phyloP scores from a whole-genome alignment of 345 rosid species.

The Luvunga scandens region DNA sequence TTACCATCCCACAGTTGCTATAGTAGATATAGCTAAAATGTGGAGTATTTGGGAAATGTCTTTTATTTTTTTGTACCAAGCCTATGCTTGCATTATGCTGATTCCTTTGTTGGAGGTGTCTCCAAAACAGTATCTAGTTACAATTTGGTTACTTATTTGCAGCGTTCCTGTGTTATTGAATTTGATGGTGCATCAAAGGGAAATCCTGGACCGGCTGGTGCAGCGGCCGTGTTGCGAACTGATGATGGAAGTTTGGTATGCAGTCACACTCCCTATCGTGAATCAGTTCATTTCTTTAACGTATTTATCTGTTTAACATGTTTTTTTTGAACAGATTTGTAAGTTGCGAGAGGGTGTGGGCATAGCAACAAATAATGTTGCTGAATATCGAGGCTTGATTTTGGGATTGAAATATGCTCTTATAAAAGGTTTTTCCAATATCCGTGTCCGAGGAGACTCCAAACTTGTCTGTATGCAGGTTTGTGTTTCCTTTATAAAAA shows the following conservation, averaged over 20 bases:
- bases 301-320: slow-evolving; percentile 12
- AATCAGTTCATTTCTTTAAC: neutral
- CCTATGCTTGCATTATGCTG: neutral
- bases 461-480: slow-evolving; percentile 93
- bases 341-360: slow-evolving; percentile 83
- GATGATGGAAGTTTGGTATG: slow-evolving; percentile 72
- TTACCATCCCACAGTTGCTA: neutral
- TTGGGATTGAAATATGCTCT: slow-evolving; percentile 81
- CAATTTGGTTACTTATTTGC: slow-evolving; percentile 22
- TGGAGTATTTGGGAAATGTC: neutral
- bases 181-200: slow-evolving; percentile 96
- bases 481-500: slow-evolving; percentile 7
- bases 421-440: slow-evolving; percentile 59
- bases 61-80: neutral
- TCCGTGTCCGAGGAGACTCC: slow-evolving; percentile 77
- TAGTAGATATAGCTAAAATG: neutral
- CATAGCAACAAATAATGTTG: slow-evolving; percentile 66
- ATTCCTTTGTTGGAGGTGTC: neutral
- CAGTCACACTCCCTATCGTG: neutral
- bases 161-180: slow-evolving; percentile 66
- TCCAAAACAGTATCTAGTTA: neutral
- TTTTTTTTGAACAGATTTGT: slow-evolving; percentile 51
- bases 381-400: slow-evolving; percentile 82
- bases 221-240: slow-evolving; percentile 76
- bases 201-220: slow-evolving; percentile 94